Conservation (phyloP, 1,139 yeast genomes). For the Diutina rugosa region DNA sequence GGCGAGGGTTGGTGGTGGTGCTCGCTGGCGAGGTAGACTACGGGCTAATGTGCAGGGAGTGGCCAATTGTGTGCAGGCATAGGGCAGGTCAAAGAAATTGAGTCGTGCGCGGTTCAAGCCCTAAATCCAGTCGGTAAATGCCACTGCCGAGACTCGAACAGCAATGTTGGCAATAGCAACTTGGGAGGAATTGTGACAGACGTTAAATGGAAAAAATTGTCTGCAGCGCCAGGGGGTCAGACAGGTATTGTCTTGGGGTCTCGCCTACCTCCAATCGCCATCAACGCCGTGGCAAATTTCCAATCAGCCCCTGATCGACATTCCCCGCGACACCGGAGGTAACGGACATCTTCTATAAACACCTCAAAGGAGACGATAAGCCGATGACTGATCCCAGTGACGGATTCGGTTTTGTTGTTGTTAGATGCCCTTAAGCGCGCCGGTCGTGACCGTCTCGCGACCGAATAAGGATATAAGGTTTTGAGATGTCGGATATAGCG, state of each 20-base stretch:
- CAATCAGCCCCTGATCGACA: too few species aligned
- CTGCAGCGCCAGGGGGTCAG: not conserved
- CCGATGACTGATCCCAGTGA: too few species aligned
- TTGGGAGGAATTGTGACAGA: not conserved
- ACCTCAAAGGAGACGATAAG: too few species aligned
- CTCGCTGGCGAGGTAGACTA: not conserved
- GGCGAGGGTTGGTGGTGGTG: not conserved
- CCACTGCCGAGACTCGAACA: not conserved
- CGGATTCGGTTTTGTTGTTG: too few species aligned
- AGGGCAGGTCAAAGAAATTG: not conserved
- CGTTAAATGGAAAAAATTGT: not conserved
- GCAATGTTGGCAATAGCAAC: not conserved
- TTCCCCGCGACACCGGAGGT: too few species aligned
- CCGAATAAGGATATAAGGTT: too few species aligned
- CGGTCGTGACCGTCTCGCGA: too few species aligned
- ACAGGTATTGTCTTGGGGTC: not conserved
- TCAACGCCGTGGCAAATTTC: not conserved
- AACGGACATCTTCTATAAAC: too few species aligned
- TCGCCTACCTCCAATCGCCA: not conserved
- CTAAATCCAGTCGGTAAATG: not conserved
- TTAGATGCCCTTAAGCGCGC: too few species aligned
- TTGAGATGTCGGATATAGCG: too few species aligned
- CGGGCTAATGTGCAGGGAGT: not conserved
- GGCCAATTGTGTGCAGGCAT: not conserved
- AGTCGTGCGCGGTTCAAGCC: not conserved